phyloP scores from a whole-genome alignment of 108 stramenopile genomes.

The Fistulifera pelliculosa region DNA sequence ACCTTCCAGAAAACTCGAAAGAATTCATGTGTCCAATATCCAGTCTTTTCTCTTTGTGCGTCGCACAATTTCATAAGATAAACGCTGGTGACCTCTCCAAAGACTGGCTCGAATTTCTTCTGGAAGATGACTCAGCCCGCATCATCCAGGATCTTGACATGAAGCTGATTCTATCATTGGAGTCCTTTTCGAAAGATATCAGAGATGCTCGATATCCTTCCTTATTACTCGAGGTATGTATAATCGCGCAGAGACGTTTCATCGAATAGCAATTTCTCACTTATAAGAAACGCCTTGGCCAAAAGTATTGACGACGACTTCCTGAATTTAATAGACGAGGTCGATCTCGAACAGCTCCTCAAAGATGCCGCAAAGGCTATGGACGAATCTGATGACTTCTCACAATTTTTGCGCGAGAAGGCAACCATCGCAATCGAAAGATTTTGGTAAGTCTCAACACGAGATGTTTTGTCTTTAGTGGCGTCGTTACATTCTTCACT shows the following conservation, averaged over 20 bases:
- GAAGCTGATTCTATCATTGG: constrained; percentile 58
- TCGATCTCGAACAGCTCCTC: constrained; percentile 62
- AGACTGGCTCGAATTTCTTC: constrained; percentile 76
- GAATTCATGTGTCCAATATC: constrained; percentile 57
- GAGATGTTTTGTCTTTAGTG: not conserved
- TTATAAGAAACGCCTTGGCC: not conserved
- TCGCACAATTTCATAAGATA: constrained; percentile 67
- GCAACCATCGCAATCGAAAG: constrained; percentile 59
- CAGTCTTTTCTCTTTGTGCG: constrained; percentile 75
- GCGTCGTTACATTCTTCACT: not conserved
- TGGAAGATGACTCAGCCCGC: constrained; percentile 60
- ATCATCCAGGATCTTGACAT: constrained; percentile 79
- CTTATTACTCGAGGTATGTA: constrained; percentile 77
- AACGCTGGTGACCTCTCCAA: constrained; percentile 40
- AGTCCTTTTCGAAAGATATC: constrained; percentile 65
- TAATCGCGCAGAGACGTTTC: too few species aligned
- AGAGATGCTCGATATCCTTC: constrained; percentile 67
- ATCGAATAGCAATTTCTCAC: not conserved
- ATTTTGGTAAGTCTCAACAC: constrained; percentile 52
- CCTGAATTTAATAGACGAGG: constrained; percentile 75
- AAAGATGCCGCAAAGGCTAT: constrained; percentile 64
- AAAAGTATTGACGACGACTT: constrained; percentile 80
- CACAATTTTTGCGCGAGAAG: constrained; percentile 59
- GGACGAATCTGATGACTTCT: constrained; percentile 48
- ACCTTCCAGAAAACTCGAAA: constrained; percentile 51